Percentiles rank a stretch among this genome's conserved stretches.
Conservation (phyloP, 1,284 basidiomycete genomes). For the Gymnopus androsaceus region DNA sequence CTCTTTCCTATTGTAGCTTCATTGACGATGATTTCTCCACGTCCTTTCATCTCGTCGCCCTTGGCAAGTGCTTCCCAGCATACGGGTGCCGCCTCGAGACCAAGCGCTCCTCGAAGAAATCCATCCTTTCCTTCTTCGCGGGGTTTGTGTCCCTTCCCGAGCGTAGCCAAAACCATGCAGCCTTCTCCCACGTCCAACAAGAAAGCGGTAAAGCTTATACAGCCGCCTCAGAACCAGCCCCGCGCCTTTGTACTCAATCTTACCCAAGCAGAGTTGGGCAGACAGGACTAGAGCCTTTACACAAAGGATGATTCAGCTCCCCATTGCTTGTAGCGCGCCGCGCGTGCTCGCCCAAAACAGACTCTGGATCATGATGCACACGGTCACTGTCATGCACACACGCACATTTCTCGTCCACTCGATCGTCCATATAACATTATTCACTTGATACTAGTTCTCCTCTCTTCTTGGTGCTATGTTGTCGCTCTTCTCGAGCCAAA, state of each 20-base stretch:
- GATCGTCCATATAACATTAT: constrained; percentile 3
- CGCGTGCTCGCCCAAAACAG: background rate
- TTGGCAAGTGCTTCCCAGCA: constrained; percentile 45
- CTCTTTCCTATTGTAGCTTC: constrained; percentile 12
- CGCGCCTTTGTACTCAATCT: constrained; percentile 73
- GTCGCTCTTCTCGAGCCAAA: background rate
- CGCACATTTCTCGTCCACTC: background rate
- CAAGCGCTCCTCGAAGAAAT: constrained; percentile 37
- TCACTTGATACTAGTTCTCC: background rate
- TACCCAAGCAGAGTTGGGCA: constrained; percentile 77
- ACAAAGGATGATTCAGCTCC: background rate
- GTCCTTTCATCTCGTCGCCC: constrained; percentile 60
- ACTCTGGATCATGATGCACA: background rate
- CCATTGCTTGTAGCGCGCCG: background rate
- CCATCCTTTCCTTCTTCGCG: constrained; percentile 67
- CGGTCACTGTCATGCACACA: background rate
- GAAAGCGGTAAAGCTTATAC: constrained; percentile 67
- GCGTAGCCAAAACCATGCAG: constrained; percentile 48
- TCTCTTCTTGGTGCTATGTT: background rate
- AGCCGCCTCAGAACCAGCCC: constrained; percentile 71
- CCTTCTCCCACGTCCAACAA: constrained; percentile 22
- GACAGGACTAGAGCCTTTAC: constrained; percentile 52
- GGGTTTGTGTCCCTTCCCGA: constrained; percentile 72
- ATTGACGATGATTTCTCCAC: constrained; percentile 34
- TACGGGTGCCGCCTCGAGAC: constrained; percentile 19